Evolutionary conservation across 805 yeast species (phyloP).

Genomic region (Metschnikowia bowlesiae): DNA sequence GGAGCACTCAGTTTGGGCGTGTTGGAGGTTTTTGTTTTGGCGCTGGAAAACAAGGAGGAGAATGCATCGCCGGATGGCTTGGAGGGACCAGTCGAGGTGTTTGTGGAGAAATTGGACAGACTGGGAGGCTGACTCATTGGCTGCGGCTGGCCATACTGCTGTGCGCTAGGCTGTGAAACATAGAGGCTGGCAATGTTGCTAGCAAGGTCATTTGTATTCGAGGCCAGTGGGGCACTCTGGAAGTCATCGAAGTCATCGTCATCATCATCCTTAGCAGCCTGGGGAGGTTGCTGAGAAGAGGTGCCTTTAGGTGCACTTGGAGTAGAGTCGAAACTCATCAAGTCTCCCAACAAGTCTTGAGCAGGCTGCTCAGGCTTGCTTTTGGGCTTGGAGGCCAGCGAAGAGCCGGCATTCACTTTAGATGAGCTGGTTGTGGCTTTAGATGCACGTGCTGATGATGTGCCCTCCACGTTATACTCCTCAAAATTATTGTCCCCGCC

Average conservation of each 20-base stretch:
- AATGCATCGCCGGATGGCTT: constrained; percentile 59
- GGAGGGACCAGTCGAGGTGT: constrained; percentile 36
- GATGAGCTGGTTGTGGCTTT: constrained; percentile 37
- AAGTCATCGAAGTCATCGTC: constrained; percentile 81
- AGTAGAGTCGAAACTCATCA: constrained; percentile 39
- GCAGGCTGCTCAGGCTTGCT: constrained; percentile 27
- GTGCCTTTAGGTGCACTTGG: not conserved
- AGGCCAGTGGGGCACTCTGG: constrained; percentile 56
- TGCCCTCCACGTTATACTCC: constrained; percentile 51
- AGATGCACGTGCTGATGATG: constrained; percentile 16
- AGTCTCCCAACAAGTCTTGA: constrained; percentile 48
- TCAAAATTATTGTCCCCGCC: constrained; percentile 46
- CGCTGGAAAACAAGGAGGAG: constrained; percentile 63
- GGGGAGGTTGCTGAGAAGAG: constrained; percentile 4
- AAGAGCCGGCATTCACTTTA: constrained; percentile 26
- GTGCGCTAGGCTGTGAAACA: constrained; percentile 16
- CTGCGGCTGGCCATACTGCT: constrained; percentile 13
- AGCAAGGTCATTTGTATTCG: constrained; percentile 16
- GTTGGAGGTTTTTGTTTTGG: constrained; percentile 43
- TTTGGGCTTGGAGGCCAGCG: constrained; percentile 26
- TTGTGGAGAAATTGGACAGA: constrained; percentile 9
- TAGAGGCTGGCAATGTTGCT: constrained; percentile 27
- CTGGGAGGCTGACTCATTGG: constrained; percentile 14
- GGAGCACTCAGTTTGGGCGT: constrained; percentile 9
- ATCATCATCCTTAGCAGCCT: constrained; percentile 46